Base-by-base conservation (phyloP, 2,329 filamentous ascomycete genomes). In the Sporothrix phasma region DNA sequence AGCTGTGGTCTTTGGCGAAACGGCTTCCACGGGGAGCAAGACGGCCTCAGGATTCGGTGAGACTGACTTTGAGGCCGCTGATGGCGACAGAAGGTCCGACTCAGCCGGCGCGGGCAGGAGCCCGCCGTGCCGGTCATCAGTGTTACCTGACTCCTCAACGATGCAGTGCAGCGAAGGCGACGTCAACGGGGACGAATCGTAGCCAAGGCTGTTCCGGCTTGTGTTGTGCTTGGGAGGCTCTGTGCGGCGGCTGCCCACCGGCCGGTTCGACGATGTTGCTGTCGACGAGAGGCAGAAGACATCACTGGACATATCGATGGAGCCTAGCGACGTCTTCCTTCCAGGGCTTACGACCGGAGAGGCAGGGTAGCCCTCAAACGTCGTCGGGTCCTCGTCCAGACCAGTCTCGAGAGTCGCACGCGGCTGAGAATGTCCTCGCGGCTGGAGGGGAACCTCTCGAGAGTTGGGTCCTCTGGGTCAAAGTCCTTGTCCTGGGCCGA, bases 371-470 rank as follows among this genome's bases (percentile, higher is more conserved):
- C 75, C 73, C 7, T 77, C 74, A 29, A 77, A 71, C 6, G 71
- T 69, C 0, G 75, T 69, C 31, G 73, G 72, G 39, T 80, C 77
- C 51, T 76, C 77, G 45, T 73, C 72, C 0, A 77, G 73, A 47
- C 78, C 76, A 0, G 77, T 79, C 64, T 77, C 77, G 15, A 82
- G 76, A 61, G 76, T 6, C 78, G 76, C 15, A 82, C 73, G 0
- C 77, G 74, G 56, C 77, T 74, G 13, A 81, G 70, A 59, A 82
- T 79, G 5, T 76, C 77, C 0, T 73, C 72, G 17, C 74, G 73
- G 60, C 77, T 76, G 0, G 76, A 79, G 2, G 80, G 80, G 66
- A 82, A 81, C 19, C 70, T 73, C 66, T 81, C 80, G 8, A 82
- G 70, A 0, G 76, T 80, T 1, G 80, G 79, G 59, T 82, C 80